phyloP scores from a whole-genome alignment of 495 filamentous ascomycete species.

The Recurvomyces mirabilis region DNA sequence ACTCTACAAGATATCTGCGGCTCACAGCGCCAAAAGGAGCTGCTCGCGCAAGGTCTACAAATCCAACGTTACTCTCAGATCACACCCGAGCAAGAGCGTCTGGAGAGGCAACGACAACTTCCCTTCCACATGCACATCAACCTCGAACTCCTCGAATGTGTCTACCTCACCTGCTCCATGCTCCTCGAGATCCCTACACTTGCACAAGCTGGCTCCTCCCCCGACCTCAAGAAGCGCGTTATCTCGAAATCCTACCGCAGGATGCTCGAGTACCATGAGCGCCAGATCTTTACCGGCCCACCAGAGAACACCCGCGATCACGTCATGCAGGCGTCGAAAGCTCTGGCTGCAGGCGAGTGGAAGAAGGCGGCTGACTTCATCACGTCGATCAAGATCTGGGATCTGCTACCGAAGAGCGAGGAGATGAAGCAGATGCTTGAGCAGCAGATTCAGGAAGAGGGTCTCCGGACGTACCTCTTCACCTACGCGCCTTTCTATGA shows the following conservation, averaged over 20 bases:
- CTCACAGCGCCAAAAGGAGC: constrained; percentile 91
- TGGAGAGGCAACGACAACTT: constrained; percentile 90
- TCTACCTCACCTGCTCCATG: constrained; percentile 98
- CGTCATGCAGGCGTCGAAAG: constrained; percentile 97
- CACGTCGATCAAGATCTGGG: constrained; percentile 98
- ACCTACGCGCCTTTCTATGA: constrained; percentile 99
- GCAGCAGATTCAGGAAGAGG: constrained; percentile 96
- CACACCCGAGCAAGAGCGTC: constrained; percentile 89
- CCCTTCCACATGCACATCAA: constrained; percentile 99
- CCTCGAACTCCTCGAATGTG: constrained; percentile 92
- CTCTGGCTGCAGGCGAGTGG: constrained; percentile 93
- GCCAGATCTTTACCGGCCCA: constrained; percentile 96
- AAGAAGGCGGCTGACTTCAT: constrained; percentile 89
- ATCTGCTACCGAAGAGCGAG: constrained; percentile 78
- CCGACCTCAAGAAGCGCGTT: constrained; percentile 91
- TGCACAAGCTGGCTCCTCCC: constrained; percentile 88
- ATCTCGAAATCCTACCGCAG: constrained; percentile 99
- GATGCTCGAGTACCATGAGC: constrained; percentile 98
- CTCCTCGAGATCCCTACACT: constrained; percentile 94
- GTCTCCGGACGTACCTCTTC: constrained; percentile 95
- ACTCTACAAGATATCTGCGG: constrained; percentile 96
- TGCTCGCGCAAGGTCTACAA: constrained; percentile 94
- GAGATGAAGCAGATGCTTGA: constrained; percentile 94
- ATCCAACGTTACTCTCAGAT: constrained; percentile 93
- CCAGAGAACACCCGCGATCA: constrained; percentile 98